A percentile compares a stretch with the other conserved stretches of the same genome.
Conservation (phyloP, 306 rosid species). For the Corylus heterophylla region DNA sequence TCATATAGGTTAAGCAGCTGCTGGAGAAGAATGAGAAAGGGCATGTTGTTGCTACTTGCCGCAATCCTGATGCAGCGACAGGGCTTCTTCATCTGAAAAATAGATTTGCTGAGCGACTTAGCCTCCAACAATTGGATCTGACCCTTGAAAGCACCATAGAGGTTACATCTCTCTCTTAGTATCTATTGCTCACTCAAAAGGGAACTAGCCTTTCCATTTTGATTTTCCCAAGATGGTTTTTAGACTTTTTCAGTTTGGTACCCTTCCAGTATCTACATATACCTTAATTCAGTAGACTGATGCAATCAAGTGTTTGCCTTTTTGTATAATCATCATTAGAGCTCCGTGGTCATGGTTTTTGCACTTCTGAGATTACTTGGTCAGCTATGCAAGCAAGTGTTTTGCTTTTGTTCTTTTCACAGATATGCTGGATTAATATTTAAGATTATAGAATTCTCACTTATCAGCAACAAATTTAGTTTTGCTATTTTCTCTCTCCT, state of each 20-base stretch:
- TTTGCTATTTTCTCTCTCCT: not conserved
- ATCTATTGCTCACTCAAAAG: not conserved
- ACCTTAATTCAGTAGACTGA: not conserved
- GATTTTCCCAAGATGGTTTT: not conserved
- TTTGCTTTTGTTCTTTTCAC: not conserved
- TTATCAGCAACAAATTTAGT: not conserved
- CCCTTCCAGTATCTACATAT: not conserved
- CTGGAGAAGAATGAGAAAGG: conserved; percentile 75
- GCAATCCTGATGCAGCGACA: conserved; percentile 63
- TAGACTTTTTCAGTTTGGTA: not conserved
- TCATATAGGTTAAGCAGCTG: conserved; percentile 72
- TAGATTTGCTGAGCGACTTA: conserved; percentile 62
- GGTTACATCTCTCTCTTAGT: conserved; percentile 40
- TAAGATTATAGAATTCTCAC: not conserved
- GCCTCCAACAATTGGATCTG: conserved; percentile 61
- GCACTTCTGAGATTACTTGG: not conserved
- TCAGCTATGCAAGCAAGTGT: not conserved
- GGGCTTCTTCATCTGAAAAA: conserved; percentile 66
- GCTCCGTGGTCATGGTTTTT: not conserved
- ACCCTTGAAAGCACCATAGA: conserved; percentile 82
- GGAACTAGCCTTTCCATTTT: not conserved
- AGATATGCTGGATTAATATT: not conserved
- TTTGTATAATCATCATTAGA: not conserved
- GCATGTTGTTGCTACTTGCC: conserved; percentile 83
- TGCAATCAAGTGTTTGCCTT: not conserved